Base-by-base conservation (phyloP, 2,329 filamentous ascomycete species). In the Penicillium sp. region DNA sequence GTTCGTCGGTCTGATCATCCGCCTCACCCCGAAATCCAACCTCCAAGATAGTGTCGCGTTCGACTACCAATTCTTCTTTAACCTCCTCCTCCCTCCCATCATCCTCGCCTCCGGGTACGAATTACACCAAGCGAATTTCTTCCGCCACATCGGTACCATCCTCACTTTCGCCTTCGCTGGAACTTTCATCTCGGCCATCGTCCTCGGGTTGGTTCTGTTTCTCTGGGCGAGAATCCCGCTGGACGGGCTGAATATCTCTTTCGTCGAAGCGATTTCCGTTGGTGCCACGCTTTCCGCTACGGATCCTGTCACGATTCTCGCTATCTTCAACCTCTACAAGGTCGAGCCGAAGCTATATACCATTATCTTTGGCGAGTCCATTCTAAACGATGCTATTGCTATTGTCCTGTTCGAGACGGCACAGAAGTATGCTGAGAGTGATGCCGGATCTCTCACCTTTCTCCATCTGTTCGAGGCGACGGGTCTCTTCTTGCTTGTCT, bases 1-100 rank as follows among this genome's bases (percentile, higher is more conserved):
- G 94, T 88, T 92, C 54, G 91, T 99, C 56, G 94, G 94, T 5
- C 80, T 99, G 66, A 84, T 96, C 55, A 86, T 99, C 54, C 86
- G 94, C 68, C 79, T 97, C 59, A 90, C 87, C 39, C 87, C 89
- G 48, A 88, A 89, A 62, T 88, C 91, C 59, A 91, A 89, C 59
- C 92, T 99, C 66, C 88, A 92, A 73, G 90, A 90, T 71, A 87
- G 91, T 61, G 92, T 99, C 69, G 96, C 89, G 75, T 99, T 99
- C 81, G 90, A 97, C 79, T 97, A 97, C 73, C 92, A 97, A 71
- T 96, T 97, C 81, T 99, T 99, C 82, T 99, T 99, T 82, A 99
- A 99, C 75, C 85, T 99, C 42, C 85, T 99, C 11, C 89, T 99
- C n/a, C 94, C 94, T 33, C 94, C 94, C 52, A 99, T 99, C 71